A percentile compares a stretch with the other conserved stretches of the same genome.
These are phyloP conservation scores for Nicotiana knightiana DNA, from an alignment of 257 asterid species.

Conservation along the genomic window DNA sequence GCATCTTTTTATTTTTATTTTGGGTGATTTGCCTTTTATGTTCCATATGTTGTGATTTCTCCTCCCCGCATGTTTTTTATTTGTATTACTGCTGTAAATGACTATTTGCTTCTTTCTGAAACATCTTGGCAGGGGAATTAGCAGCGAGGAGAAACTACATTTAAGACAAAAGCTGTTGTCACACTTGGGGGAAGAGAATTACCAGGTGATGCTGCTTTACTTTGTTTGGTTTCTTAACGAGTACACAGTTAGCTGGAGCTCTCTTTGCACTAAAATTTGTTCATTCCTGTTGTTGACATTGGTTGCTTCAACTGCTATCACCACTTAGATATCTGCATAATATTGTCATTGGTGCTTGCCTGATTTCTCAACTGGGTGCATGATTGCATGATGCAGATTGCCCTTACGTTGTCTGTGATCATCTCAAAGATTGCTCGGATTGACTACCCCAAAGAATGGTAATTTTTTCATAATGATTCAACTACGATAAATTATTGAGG, in stretches of 20 bases:
- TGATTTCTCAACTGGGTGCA: neutral
- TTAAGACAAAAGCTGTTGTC: conserved; percentile 74
- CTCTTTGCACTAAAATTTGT: neutral
- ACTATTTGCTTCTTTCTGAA: conserved; percentile 13
- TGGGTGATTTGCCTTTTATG: neutral
- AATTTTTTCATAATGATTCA: conserved; percentile 20
- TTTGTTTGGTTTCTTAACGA: neutral
- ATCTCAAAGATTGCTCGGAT: conserved; percentile 94
- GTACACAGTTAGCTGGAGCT: neutral
- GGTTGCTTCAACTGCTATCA: conserved; percentile 1
- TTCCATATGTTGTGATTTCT: conserved; percentile 3
- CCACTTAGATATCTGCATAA: neutral
- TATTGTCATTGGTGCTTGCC: neutral
- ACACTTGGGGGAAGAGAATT: conserved; percentile 88
- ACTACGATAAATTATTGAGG: neutral
- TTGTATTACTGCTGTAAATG: neutral
- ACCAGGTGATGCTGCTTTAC: conserved; percentile 46
- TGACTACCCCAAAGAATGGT: conserved; percentile 98
- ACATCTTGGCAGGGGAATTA: conserved; percentile 57
- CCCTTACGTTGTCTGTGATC: conserved; percentile 80
- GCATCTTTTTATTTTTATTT: neutral
- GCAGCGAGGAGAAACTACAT: conserved; percentile 84
- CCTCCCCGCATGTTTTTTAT: neutral
- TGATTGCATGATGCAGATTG: conserved; percentile 49
- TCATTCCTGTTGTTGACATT: neutral